Evolutionary conservation across 2,329 filamentous ascomycete genomes (phyloP), one percentile per base, ranked within the genome.

Genomic region (Bertia moriformis): DNA sequence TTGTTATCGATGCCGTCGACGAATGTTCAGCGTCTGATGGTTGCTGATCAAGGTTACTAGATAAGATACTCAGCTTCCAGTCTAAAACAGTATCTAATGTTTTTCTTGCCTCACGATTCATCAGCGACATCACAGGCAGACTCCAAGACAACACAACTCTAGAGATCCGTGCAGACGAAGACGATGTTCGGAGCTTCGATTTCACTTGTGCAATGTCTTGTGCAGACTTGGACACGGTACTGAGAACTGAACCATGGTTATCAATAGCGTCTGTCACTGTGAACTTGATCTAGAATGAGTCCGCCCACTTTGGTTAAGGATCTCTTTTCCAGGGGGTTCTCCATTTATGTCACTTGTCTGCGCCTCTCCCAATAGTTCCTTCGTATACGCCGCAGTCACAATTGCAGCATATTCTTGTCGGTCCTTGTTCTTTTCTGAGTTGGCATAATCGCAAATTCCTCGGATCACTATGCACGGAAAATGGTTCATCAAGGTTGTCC

Each of bases 121-220:
- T 49, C 18, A 46, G 43, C 3, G 43, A 49, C 12, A 49, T 54
- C 4, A 39, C 18, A 4, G 37, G 42, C 4, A 42, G n/a, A 18
- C 51, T 52, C 18, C 13, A 39, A 14, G 30, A 20, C 0, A 42
- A 36, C 5, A 2, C 37, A 3, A 35, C 10, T 3, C 12, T 53
- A 7, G 51, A 61, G 38, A 59, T 63, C 4, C 45, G 43, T 14
- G 61, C 57, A 3, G 40, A n/a, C 2, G 39, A 52, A 7, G 44
- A 49, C 2, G 60, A 63, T 44, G 44, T 61, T n/a, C n/a, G n/a
- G n/a, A n/a, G n/a, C n/a, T n/a, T n/a, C n/a, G n/a, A n/a, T n/a
- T n/a, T n/a, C n/a, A n/a, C n/a, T n/a, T n/a, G n/a, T n/a, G n/a
- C n/a, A n/a, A n/a, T n/a, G n/a, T n/a, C n/a, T n/a, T n/a, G n/a